Conservation (phyloP, 78 protist genomes). For the Salpingoeca rosetta region DNA sequence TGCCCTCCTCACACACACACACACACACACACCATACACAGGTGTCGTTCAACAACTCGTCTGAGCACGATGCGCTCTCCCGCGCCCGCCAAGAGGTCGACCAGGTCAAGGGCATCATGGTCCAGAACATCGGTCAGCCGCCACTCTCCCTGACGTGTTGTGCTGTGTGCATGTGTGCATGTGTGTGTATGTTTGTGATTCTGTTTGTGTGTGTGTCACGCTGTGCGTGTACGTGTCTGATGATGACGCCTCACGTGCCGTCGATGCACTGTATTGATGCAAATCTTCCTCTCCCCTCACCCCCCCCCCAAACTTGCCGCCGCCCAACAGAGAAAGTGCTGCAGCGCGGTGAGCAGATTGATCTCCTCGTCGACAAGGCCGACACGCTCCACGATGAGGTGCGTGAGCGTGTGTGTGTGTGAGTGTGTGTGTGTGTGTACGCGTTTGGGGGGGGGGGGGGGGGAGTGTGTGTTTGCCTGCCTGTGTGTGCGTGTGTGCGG, state of each 20-base stretch:
- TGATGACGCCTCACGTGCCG: background rate
- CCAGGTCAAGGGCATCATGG: conserved; percentile 66
- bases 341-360: conserved; percentile 56
- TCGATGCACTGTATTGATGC: background rate
- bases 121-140: conserved; percentile 52
- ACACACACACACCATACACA: too few relatives aligned
- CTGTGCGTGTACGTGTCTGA: background rate
- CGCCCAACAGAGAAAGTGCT: conserved; percentile 9
- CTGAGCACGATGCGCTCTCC: background rate
- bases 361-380: conserved; percentile 77
- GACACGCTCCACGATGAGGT: conserved; percentile 48
- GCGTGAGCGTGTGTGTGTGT: background rate
- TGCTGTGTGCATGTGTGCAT: background rate
- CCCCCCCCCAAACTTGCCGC: background rate
- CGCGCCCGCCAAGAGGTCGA: conserved; percentile 49
- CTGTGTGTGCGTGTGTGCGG: too few relatives aligned
- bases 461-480: too few relatives aligned
- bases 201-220: background rate
- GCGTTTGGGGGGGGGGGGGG: too few relatives aligned
- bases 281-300: background rate
- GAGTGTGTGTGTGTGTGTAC: too few relatives aligned
- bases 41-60: background rate
- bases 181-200: background rate
- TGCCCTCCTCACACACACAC: too few relatives aligned
- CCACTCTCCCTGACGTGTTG: too few relatives aligned